Evolutionary conservation across 768 basidiomycete genomes (phyloP).

Genomic region (Amanita jacksonii): DNA sequence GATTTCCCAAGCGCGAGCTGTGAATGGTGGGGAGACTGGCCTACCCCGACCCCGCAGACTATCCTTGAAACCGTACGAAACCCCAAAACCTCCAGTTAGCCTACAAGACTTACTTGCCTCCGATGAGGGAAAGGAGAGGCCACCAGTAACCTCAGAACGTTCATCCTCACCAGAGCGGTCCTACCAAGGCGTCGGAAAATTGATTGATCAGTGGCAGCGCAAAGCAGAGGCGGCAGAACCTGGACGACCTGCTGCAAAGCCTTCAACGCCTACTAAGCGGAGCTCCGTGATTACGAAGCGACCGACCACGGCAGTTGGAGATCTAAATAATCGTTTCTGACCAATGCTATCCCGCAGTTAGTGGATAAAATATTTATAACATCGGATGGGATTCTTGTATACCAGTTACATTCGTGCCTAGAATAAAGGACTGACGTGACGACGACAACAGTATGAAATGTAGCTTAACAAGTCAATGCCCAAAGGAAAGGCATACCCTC

Average conservation of each 20-base stretch:
- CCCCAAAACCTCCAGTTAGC: slow-evolving; percentile 11
- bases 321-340: slow-evolving; percentile 3
- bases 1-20: neutral
- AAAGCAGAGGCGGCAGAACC: slow-evolving; percentile 50
- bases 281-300: slow-evolving; percentile 30
- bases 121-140: slow-evolving; percentile 9
- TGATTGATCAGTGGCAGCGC: slow-evolving; percentile 85
- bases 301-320: slow-evolving; percentile 22
- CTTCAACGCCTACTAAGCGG: slow-evolving; percentile 25
- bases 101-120: slow-evolving; percentile 12
- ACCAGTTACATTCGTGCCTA: neutral
- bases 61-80: slow-evolving; percentile 20
- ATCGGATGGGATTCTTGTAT: slow-evolving; percentile 6
- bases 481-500: too few species aligned
- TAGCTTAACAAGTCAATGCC: too few species aligned
- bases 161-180: slow-evolving; percentile 68
- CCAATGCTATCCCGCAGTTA: neutral
- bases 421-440: too few species aligned
- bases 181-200: slow-evolving; percentile 73
- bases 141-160: slow-evolving; percentile 18
- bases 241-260: too few species aligned
- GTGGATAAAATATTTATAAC: neutral
- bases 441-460: too few species aligned
- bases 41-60: slow-evolving; percentile 18
- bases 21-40: slow-evolving; percentile 4